Evolutionary conservation across 192 early-diverging fungal species (phyloP).

Genomic region (Gigaspora rosea): DNA sequence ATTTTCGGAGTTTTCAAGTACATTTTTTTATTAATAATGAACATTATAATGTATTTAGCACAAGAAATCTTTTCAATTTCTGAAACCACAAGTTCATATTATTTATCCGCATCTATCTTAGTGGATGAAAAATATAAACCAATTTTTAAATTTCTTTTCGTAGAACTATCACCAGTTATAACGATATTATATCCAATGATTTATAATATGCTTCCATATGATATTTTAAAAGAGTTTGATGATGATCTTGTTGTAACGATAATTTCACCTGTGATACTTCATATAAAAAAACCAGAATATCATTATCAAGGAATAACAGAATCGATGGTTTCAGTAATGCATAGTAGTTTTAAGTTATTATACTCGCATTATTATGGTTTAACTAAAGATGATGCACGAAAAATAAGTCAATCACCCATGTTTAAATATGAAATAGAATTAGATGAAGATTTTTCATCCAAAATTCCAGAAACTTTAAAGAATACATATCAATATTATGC

Average conservation of each 20-base stretch:
- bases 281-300: neutral
- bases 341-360: neutral
- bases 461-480: neutral
- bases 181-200: neutral
- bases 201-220: neutral
- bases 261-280: neutral
- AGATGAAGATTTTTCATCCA: neutral
- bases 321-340: neutral
- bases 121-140: neutral
- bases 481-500: neutral
- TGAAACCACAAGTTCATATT: too few relatives aligned
- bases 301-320: neutral
- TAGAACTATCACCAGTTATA: neutral
- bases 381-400: neutral
- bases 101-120: too few relatives aligned
- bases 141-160: neutral
- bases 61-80: too few relatives aligned
- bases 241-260: neutral
- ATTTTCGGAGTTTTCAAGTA: too few relatives aligned
- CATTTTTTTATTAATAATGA: too few relatives aligned
- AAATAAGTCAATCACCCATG: neutral
- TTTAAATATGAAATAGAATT: neutral
- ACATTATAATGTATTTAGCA: too few relatives aligned
- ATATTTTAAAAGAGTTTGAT: neutral
- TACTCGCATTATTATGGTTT: neutral